Conservation (phyloP, 306 rosid genomes). For the Cyclanthera cordifolia region DNA sequence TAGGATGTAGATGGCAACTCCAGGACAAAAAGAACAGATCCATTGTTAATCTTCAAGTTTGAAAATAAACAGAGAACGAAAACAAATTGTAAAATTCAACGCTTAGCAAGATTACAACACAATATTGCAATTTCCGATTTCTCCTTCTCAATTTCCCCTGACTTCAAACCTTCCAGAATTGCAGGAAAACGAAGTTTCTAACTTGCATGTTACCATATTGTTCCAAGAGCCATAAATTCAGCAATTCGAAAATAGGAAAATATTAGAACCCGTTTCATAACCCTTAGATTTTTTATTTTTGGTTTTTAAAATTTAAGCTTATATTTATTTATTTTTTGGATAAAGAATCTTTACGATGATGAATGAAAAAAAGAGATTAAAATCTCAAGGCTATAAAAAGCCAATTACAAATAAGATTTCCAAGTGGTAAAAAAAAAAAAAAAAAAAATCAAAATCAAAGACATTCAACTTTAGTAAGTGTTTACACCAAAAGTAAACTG, state of each 20-base stretch:
- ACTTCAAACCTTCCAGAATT: not conserved
- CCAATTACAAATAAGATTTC: too few relatives aligned
- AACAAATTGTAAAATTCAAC: not conserved
- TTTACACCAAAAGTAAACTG: too few relatives aligned
- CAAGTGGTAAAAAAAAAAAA: too few relatives aligned
- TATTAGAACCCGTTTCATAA: too few relatives aligned
- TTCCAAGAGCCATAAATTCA: not conserved
- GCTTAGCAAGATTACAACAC: not conserved
- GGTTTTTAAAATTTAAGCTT: too few relatives aligned
- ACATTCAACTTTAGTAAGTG: too few relatives aligned
- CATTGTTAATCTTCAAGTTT: not conserved
- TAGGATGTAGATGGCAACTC: not conserved
- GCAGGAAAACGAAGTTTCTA: not conserved
- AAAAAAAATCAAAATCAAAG: too few relatives aligned
- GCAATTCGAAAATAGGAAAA: not conserved
- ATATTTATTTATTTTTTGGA: too few relatives aligned
- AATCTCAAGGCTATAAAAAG: too few relatives aligned
- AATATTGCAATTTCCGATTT: not conserved
- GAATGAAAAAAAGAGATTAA: too few relatives aligned
- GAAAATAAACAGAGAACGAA: not conserved
- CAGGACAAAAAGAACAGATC: not conserved
- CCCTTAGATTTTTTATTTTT: too few relatives aligned
- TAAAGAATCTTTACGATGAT: too few relatives aligned
- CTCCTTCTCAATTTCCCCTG: not conserved
- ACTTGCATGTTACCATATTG: not conserved